Evolutionary conservation across 2,329 filamentous ascomycete species (phyloP), one percentile per base, ranked within the genome.

Genomic region (Diaporthe australafricana): DNA sequence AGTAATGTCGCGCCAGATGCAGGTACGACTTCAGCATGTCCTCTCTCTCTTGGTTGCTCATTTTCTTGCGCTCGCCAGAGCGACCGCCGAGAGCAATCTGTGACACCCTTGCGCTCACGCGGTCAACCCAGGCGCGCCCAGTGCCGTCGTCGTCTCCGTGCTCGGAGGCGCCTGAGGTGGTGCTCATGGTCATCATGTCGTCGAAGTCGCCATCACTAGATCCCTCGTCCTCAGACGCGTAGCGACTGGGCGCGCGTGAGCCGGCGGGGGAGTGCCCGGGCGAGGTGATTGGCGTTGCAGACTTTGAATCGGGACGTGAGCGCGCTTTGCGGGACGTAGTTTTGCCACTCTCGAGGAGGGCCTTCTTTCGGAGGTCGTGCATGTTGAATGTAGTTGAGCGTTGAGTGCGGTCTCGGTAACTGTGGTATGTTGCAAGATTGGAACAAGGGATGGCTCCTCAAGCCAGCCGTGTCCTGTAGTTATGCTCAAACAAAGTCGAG

Each of bases 21-120:
- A 88, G 86, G 79, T 92, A 94, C 1, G 85, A 85, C 55, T 84
- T 84, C 62, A 95, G 83, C 38, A 87, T 88, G 50, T 89, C 85
- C 77, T 94, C 92, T 67, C 94, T 90, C 27, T 90, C 90, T 74
- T 93, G 89, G 30, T 87, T 89, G 75, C 91, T 94, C 81, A 92
- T 94, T 75, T 92, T 90, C 86, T 97, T 97, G 77, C 93, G 91
- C 74, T 89, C 86, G 69, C 92, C 71, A 27, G 67, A 73, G 52
- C 71, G 56, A 42, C 73, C 71, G 14, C 72, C 72, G 20, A 57
- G 40, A 17, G 63, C 86, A 35, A 97, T 88, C 75, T 93, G 90
- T 60, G 92, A 87, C 74, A 97, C 90, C 71, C 91, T 89, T 74
- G 91, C 88, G 35, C 87, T 84, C 42, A 95, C 83, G 70, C 89